phyloP scores from a whole-genome alignment of 179 eudicot species.

The Sideroxylon spinosum region DNA sequence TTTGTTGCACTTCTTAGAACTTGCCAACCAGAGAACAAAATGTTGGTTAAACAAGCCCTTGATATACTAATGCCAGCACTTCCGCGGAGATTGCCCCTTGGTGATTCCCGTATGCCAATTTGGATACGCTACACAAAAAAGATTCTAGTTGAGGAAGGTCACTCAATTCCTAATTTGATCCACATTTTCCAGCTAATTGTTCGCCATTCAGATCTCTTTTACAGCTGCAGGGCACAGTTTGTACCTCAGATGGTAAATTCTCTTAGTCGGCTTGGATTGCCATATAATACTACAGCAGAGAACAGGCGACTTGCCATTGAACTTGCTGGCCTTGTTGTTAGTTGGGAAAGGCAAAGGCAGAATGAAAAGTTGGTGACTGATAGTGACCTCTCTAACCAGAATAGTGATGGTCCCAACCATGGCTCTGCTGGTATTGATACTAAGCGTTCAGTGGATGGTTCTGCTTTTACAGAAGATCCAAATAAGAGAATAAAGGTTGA shows the following conservation, averaged over 20 bases:
- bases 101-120: constrained; percentile 98
- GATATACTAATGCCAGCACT: constrained; percentile 99
- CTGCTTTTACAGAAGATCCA: constrained; percentile 68
- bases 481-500: constrained; percentile 87
- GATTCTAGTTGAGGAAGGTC: constrained; percentile 99
- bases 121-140: constrained; percentile 99
- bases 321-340: constrained; percentile 98
- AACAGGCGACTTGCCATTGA: constrained; percentile 99
- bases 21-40: constrained; percentile 98
- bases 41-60: constrained; percentile 99
- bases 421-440: constrained; percentile 50
- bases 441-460: constrained; percentile 57
- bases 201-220: constrained; percentile 98
- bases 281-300: constrained; percentile 85
- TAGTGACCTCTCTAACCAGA: constrained; percentile 46
- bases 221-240: constrained; percentile 97
- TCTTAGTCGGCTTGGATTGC: constrained; percentile 95
- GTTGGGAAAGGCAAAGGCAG: constrained; percentile 97
- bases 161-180: constrained; percentile 91
- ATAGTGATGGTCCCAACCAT: constrained; percentile 45
- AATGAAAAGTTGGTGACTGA: constrained; percentile 59
- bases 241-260: constrained; percentile 99
- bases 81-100: constrained; percentile 89
- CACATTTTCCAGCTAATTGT: constrained; percentile 99
- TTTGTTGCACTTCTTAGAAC: constrained; percentile 97